Evolutionary conservation across 352 stramenopile species (phyloP), one percentile per base, ranked within the genome.

Genomic region (Saprolegnia diclina): DNA sequence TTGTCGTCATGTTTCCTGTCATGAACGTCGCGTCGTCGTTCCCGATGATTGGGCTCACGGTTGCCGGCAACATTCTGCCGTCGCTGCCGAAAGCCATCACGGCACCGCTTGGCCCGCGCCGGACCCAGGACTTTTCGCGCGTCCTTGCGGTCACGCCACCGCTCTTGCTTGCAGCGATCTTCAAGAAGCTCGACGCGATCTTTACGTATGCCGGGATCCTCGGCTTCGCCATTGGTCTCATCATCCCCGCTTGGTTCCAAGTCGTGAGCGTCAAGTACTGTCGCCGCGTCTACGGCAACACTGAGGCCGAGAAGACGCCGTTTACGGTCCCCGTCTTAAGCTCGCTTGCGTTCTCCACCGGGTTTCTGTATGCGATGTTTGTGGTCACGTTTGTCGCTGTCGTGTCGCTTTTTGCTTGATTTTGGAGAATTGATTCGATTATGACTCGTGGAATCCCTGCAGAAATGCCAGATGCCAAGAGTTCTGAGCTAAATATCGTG

Each of bases 111-210:
- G 77, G 85, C 14, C 61, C 79, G 22, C 26, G 67, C 0, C 24
- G 77, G 26, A 78, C 83, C 2, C 81, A 82, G 40, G 87, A 74
- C 48, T 64, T 89, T 45, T 90, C 80, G 61, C 82, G 85, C 9
- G 67, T 94, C 26, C 76, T 87, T 19, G 84, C 84, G 0, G 75
- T 83, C 4, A 77, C 74, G 29, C 85, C 83, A 16, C 85, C 85
- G 32, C 83, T 94, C 53, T 54, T 94, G 21, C 79, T 94, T 48
- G 85, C 85, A n/a, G 61, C 90, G 32, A 73, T 87, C 62, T 94
- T 94, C 75, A 94, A 94, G 76, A 89, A 90, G 57, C 78, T 94
- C 22, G 85, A 94, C 69, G 87, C 88, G 40, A 94, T 94, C 68
- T 92, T 94, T 64, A 73, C 83, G 0, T 72, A 92, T 56, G 83